These are phyloP conservation scores for Nepenthes gracilis DNA, from an alignment of 148 eudicot species.

Conservation along the genomic window DNA sequence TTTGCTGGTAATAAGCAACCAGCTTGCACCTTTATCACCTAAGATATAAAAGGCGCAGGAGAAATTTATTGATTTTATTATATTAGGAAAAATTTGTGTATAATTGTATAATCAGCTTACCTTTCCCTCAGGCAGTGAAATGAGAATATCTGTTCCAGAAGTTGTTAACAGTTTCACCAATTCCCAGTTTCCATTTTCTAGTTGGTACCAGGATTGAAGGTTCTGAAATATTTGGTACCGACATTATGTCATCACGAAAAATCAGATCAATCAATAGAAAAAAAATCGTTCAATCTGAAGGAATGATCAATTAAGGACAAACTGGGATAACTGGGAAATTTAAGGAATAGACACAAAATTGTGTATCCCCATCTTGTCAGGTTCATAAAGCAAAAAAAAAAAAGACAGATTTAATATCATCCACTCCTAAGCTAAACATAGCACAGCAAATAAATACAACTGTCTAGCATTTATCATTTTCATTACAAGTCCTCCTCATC, in stretches of 20 bases:
- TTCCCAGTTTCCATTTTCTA: slow-evolving; percentile 81
- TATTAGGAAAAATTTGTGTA: neutral
- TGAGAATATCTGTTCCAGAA: slow-evolving; percentile 49
- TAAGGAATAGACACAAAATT: no score
- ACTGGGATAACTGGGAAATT: no score
- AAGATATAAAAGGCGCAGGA: slow-evolving; percentile 8
- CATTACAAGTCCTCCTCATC: no score
- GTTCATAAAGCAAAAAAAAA: no score
- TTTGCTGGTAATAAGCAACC: slow-evolving; percentile 70
- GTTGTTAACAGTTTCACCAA: slow-evolving; percentile 62
- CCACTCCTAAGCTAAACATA: no score
- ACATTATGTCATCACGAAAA: neutral
- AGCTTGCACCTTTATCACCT: slow-evolving; percentile 67
- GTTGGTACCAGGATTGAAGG: slow-evolving; percentile 80
- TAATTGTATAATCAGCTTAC: slow-evolving; percentile 24
- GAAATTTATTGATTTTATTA: slow-evolving; percentile 3
- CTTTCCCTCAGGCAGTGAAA: slow-evolving; percentile 70
- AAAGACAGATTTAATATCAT: no score
- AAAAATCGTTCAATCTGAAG: neutral
- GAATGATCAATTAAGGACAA: neutral
- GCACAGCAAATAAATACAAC: no score
- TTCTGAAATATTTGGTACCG: slow-evolving; percentile 36
- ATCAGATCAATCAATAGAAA: neutral
- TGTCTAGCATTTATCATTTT: no score
- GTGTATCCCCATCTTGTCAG: no score